These are phyloP conservation scores for Gentiana straminea DNA, from an alignment of 257 asterid species.

Conservation along the genomic window DNA sequence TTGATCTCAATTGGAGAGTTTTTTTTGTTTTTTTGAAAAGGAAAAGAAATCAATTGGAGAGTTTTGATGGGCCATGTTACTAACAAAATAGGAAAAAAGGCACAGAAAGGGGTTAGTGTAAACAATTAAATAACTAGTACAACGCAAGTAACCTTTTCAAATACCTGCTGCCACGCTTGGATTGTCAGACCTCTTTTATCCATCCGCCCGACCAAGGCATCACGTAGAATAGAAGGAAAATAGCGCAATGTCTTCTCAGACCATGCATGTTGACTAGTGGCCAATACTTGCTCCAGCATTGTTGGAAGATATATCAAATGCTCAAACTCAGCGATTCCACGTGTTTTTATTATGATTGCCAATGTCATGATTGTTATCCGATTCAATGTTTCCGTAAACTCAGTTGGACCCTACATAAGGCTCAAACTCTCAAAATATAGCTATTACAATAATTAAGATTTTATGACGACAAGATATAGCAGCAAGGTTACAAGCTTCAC, in stretches of 20 bases:
- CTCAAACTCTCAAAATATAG: conserved; percentile 14
- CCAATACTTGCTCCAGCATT: conserved; percentile 88
- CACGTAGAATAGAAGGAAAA: conserved; percentile 81
- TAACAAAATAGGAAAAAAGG: no score
- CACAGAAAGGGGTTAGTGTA: no score
- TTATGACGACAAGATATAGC: background rate
- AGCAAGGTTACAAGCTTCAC: conserved; percentile 20
- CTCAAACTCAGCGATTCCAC: conserved; percentile 92
- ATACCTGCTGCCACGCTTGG: conserved; percentile 95
- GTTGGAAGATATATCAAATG: conserved; percentile 80
- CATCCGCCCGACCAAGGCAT: conserved; percentile 69
- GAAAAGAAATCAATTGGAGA: no score
- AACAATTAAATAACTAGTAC: no score
- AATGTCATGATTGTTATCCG: conserved; percentile 71
- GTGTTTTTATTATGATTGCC: conserved; percentile 89
- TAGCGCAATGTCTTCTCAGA: conserved; percentile 89
- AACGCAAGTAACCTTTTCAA: background rate
- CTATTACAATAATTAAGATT: background rate
- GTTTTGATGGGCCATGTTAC: no score
- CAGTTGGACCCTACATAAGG: conserved; percentile 84
- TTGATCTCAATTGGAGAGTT: no score
- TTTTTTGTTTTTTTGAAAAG: no score
- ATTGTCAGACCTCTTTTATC: conserved; percentile 83
- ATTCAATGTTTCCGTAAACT: conserved; percentile 90
- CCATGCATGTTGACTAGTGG: conserved; percentile 98